phyloP scores from a whole-genome alignment of 208 protist species.

The Acanthamoeba healyi region DNA sequence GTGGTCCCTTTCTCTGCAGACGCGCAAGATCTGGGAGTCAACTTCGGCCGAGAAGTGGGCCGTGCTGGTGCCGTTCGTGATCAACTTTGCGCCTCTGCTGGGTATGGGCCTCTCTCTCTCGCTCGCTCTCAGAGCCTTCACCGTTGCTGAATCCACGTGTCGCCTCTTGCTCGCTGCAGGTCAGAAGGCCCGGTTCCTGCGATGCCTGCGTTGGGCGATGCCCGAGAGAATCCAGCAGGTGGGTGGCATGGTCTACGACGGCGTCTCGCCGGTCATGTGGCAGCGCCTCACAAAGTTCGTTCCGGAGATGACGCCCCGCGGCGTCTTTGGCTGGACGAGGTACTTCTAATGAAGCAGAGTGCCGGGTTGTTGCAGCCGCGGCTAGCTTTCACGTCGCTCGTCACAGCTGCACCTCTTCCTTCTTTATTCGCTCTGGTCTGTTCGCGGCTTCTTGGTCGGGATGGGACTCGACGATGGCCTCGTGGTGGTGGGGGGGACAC shows the following conservation, averaged over 20 bases:
- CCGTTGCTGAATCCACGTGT: not conserved
- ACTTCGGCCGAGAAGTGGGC: slow-evolving; percentile 50
- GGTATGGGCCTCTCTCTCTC: too few species aligned
- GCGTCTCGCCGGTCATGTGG: slow-evolving; percentile 55
- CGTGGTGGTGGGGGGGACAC: not conserved
- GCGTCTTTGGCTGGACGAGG: not conserved
- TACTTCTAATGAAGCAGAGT: too few species aligned
- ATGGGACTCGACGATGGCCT: not conserved
- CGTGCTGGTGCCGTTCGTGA: slow-evolving; percentile 33
- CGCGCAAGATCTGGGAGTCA: not conserved
- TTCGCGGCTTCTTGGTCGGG: not conserved
- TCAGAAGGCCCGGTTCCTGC: slow-evolving; percentile 40
- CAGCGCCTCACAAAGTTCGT: slow-evolving; percentile 55
- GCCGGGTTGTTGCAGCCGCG: too few species aligned
- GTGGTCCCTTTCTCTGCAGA: not conserved
- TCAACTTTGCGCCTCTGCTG: slow-evolving; percentile 7
- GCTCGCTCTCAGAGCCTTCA: too few species aligned
- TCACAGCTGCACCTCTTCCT: too few species aligned
- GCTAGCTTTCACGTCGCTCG: too few species aligned
- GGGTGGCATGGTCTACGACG: slow-evolving; percentile 61
- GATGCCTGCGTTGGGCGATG: slow-evolving; percentile 58
- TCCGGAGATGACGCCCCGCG: slow-evolving; percentile 11
- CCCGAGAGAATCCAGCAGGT: slow-evolving; percentile 62
- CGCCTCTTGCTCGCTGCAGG: too few species aligned
- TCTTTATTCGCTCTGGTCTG: not conserved